Conservation (phyloP, 495 filamentous ascomycete species). For the Cercophora newfieldiana region DNA sequence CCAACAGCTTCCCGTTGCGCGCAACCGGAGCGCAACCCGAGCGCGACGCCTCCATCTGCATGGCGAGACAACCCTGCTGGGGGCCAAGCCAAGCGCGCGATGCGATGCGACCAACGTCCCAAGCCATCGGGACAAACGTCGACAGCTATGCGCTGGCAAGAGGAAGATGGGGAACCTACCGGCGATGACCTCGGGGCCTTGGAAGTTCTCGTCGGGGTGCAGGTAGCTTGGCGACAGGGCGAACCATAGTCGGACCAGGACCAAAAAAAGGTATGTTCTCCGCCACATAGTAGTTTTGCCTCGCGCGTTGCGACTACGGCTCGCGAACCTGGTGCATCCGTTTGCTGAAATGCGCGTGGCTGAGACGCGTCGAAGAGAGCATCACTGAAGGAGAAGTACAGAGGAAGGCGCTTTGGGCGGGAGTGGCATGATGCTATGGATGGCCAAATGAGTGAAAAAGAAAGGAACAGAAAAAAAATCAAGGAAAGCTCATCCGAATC, state of each 20-base stretch:
- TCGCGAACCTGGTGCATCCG: constrained; percentile 25
- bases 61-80: not conserved
- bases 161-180: constrained; percentile 58
- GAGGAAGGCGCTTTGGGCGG: not conserved
- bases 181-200: constrained; percentile 94
- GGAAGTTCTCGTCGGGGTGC: constrained; percentile 98
- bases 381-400: constrained; percentile 13
- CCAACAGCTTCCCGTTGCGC: not conserved
- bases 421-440: constrained; percentile 12
- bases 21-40: not conserved
- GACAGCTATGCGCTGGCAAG: not conserved
- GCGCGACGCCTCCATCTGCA: constrained; percentile 8
- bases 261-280: constrained; percentile 79
- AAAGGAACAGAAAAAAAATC: constrained; percentile 14
- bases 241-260: constrained; percentile 89
- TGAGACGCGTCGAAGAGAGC: constrained; percentile 12
- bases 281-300: constrained; percentile 70
- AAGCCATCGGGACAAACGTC: not conserved
- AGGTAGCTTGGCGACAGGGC: constrained; percentile 93
- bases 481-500: constrained; percentile 10
- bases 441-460: not conserved
- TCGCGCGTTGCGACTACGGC: constrained; percentile 12
- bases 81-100: not conserved
- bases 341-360: constrained; percentile 14
- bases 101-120: constrained; percentile 1